Percentiles rank a stretch among this genome's conserved stretches.
phyloP scores from a whole-genome alignment of 1,139 yeast species.

The Suhomyces terraborum region DNA sequence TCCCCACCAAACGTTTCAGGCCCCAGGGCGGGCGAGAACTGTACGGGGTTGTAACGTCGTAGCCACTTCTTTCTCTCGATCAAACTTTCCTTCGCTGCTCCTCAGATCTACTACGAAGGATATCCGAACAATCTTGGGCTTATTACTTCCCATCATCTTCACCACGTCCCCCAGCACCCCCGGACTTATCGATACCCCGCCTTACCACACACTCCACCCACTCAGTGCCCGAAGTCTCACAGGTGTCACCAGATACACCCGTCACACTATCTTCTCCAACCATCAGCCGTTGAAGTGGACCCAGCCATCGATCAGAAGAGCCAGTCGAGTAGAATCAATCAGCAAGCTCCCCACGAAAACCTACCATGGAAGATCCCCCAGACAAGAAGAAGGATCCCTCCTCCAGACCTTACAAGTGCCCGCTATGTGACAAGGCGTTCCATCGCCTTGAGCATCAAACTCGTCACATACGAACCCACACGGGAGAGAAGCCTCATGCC shows the following conservation, averaged over 20 bases:
- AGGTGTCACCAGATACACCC: background rate
- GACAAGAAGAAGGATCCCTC: constrained; percentile 23
- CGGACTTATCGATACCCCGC: background rate
- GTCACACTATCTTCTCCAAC: background rate
- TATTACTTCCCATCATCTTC: background rate
- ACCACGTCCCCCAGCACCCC: background rate
- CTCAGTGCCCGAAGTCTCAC: too few species aligned
- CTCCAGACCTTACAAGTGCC: constrained; percentile 56
- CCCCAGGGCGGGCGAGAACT: constrained; percentile 9
- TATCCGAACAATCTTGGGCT: background rate
- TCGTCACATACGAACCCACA: constrained; percentile 69
- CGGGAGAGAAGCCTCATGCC: constrained; percentile 75
- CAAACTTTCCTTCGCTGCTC: background rate
- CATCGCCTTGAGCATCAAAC: constrained; percentile 69
- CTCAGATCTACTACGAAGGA: background rate
- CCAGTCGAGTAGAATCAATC: background rate
- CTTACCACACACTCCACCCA: background rate
- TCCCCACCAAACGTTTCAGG: constrained; percentile 14
- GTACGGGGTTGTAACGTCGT: constrained; percentile 9
- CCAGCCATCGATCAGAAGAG: background rate
- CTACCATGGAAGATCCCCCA: constrained; percentile 7
- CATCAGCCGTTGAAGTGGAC: background rate
- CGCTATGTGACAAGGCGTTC: constrained; percentile 62
- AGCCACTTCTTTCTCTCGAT: constrained; percentile 1
- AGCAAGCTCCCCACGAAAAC: background rate